Conservation (phyloP, 768 basidiomycete species). For the Lactarius psammicola region DNA sequence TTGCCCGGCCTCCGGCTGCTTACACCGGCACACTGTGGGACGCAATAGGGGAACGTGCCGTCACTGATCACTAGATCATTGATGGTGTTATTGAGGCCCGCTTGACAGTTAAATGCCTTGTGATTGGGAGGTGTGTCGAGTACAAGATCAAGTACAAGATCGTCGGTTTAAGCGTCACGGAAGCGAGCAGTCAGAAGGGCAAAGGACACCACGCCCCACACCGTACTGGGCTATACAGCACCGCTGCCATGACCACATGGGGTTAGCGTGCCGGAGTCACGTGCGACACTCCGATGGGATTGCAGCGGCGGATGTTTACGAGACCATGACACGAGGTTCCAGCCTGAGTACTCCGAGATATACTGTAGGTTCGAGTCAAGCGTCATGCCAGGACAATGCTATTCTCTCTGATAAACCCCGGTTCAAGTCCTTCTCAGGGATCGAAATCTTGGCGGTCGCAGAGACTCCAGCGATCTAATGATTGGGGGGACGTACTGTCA, state of each 20-base stretch:
- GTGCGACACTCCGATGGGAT: neutral
- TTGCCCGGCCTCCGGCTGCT: neutral
- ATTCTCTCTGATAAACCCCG: neutral
- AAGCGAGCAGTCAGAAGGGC: neutral
- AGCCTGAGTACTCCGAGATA: too few species aligned
- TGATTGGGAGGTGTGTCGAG: too few species aligned
- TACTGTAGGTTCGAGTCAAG: too few species aligned
- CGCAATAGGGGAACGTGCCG: neutral
- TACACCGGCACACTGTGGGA: neutral
- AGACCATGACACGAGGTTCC: too few species aligned
- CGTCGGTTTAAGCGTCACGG: neutral
- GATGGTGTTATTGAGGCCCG: neutral
- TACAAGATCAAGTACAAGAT: too few species aligned
- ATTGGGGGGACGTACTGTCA: neutral
- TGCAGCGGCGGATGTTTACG: neutral
- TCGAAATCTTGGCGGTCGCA: neutral
- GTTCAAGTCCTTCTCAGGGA: neutral
- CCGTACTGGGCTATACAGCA: too few species aligned
- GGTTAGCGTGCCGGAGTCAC: neutral
- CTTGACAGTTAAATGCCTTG: neutral
- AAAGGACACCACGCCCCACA: neutral
- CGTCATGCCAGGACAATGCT: neutral
- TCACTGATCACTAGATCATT: neutral
- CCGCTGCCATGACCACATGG: too few species aligned
- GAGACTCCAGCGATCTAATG: neutral